A percentile compares a stretch with the other conserved stretches of the same genome.
These are phyloP conservation scores for Boletus subparvulus DNA, from an alignment of 768 basidiomycete species.

Conservation along the genomic window DNA sequence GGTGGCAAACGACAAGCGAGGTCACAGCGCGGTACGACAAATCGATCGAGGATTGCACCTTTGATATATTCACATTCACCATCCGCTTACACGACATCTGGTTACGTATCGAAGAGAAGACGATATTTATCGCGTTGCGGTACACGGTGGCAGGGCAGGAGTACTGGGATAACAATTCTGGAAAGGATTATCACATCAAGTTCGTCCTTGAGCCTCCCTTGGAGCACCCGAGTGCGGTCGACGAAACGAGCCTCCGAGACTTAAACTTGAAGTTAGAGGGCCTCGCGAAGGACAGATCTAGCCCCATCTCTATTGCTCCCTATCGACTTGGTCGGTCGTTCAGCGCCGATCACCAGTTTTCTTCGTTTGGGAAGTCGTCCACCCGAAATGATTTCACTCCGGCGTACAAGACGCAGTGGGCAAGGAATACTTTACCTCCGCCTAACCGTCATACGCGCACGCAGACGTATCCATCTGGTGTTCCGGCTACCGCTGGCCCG, in stretches of 20 bases:
- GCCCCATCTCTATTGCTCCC: slow-evolving; percentile 13
- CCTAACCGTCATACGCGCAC: slow-evolving; percentile 37
- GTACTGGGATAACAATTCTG: slow-evolving; percentile 90
- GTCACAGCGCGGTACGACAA: slow-evolving; percentile 73
- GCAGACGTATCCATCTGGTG: slow-evolving; percentile 47
- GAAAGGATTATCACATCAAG: slow-evolving; percentile 73
- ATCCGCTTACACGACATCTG: slow-evolving; percentile 80
- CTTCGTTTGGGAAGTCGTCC: slow-evolving; percentile 38
- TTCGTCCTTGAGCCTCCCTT: slow-evolving; percentile 44
- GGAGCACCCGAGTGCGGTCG: slow-evolving; percentile 31
- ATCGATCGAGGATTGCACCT: slow-evolving; percentile 34
- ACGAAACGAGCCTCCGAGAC: slow-evolving; percentile 52
- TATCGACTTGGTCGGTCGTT: slow-evolving; percentile 24
- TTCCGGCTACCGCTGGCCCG: slow-evolving; percentile 35
- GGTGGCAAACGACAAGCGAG: slow-evolving; percentile 96
- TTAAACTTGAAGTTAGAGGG: slow-evolving; percentile 67
- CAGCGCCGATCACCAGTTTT: slow-evolving; percentile 26
- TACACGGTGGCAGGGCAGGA: slow-evolving; percentile 71
- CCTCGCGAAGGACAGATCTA: slow-evolving; percentile 44
- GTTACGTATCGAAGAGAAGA: slow-evolving; percentile 77
- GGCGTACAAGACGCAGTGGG: slow-evolving; percentile 45
- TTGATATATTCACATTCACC: slow-evolving; percentile 76
- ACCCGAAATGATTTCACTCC: slow-evolving; percentile 58
- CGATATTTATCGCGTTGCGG: slow-evolving; percentile 73
- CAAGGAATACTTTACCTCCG: slow-evolving; percentile 5